Conservation (phyloP, 208 protist species). For the Trypanosoma conorhini region DNA sequence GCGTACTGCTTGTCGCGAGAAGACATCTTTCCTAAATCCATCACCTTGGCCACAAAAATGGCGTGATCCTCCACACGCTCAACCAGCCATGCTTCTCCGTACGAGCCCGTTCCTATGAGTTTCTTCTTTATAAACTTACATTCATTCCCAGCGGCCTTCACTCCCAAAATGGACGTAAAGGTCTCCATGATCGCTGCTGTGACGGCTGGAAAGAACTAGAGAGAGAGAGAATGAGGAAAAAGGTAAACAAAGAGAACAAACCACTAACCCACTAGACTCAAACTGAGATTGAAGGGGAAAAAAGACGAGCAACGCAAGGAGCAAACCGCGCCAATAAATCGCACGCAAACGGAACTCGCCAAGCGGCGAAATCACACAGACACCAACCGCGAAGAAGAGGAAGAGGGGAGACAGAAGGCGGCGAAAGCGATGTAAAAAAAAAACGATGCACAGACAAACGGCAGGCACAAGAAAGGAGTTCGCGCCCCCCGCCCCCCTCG, state of each 20-base stretch:
- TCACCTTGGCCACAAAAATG: constrained; percentile 84
- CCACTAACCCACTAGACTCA: too few species aligned
- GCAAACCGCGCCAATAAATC: too few species aligned
- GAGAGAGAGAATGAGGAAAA: neutral
- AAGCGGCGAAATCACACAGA: too few species aligned
- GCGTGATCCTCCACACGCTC: constrained; percentile 52
- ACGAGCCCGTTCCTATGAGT: constrained; percentile 82
- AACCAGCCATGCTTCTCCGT: constrained; percentile 85
- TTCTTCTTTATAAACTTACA: constrained; percentile 83
- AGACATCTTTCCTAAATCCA: constrained; percentile 87
- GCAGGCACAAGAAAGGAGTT: too few species aligned
- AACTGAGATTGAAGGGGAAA: too few species aligned
- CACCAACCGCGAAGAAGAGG: too few species aligned
- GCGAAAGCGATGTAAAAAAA: too few species aligned
- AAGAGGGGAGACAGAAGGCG: too few species aligned
- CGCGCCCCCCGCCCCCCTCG: too few species aligned
- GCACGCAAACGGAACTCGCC: too few species aligned
- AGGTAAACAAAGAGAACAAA: constrained; percentile 2
- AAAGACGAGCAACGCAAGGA: too few species aligned
- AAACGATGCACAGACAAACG: too few species aligned
- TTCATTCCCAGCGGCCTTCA: constrained; percentile 32
- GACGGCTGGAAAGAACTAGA: neutral
- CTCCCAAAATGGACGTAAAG: constrained; percentile 48
- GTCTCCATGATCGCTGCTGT: constrained; percentile 14
- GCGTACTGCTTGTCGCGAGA: constrained; percentile 77